phyloP scores from a whole-genome alignment of 495 filamentous ascomycete species.

The Tuber magnatum region DNA sequence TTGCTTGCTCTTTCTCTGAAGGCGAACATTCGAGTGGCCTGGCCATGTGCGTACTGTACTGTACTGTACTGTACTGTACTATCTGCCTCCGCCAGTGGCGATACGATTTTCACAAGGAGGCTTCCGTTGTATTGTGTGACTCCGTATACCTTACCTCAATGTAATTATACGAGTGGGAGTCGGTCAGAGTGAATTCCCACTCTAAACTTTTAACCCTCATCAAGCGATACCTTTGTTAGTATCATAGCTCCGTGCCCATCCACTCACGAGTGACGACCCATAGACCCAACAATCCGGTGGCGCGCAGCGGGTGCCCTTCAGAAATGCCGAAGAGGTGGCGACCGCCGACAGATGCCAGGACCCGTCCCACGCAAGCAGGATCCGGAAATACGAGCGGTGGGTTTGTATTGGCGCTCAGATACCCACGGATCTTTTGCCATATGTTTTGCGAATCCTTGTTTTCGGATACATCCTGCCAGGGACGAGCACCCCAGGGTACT shows the following conservation, averaged over 20 bases:
- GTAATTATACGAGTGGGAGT: too few relatives aligned
- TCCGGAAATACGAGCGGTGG: too few relatives aligned
- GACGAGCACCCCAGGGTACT: too few relatives aligned
- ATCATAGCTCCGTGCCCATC: not conserved
- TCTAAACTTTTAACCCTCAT: not conserved
- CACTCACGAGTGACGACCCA: not conserved
- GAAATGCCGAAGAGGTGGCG: not conserved
- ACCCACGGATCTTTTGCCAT: too few relatives aligned
- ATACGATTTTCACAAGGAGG: not conserved
- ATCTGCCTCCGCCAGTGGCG: not conserved
- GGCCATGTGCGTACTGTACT: not conserved
- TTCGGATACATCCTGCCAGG: too few relatives aligned
- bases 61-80: too few relatives aligned
- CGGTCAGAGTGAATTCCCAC: not conserved
- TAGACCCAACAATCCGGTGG: not conserved
- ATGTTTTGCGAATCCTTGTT: too few relatives aligned
- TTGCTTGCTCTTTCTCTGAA: not conserved
- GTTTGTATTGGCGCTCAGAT: too few relatives aligned
- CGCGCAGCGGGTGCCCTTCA: not conserved
- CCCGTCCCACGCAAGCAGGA: too few relatives aligned
- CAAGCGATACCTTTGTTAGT: not conserved
- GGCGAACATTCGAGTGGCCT: not conserved
- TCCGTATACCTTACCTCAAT: not conserved
- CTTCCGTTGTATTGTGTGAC: not conserved
- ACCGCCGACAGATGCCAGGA: not conserved